These are phyloP conservation scores for Stramenopiles sp. DNA, from an alignment of 352 stramenopile genomes.

Conservation along the genomic window DNA sequence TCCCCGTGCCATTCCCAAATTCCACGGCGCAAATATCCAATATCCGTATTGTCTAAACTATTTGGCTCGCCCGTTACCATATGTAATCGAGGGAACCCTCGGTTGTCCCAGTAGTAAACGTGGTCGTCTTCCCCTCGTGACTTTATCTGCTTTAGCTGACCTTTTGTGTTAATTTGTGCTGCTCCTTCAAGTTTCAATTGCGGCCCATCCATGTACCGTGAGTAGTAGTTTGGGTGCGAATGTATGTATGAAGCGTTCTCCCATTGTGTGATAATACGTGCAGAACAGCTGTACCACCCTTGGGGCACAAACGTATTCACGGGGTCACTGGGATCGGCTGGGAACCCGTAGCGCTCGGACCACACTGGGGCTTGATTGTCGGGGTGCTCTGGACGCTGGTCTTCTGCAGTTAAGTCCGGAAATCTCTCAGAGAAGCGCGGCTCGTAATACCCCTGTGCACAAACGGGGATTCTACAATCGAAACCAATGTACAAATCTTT, in stretches of 20 bases:
- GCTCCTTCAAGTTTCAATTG: background rate
- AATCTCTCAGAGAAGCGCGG: constrained; percentile 20
- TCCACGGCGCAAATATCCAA: constrained; percentile 64
- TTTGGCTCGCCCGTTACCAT: background rate
- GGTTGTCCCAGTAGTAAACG: background rate
- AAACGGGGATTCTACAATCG: constrained; percentile 82
- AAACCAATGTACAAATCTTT: constrained; percentile 63
- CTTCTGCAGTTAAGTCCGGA: background rate
- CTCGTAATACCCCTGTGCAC: constrained; percentile 72
- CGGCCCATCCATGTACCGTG: constrained; percentile 68
- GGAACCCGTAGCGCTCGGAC: too few species aligned
- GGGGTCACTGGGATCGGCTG: too few species aligned
- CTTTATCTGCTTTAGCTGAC: too few species aligned
- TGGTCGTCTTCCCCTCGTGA: background rate
- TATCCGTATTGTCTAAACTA: constrained; percentile 35
- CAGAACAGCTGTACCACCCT: constrained; percentile 77
- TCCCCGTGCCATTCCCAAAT: constrained; percentile 29
- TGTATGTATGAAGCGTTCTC: constrained; percentile 66
- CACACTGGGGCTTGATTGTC: background rate
- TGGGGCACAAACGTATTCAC: too few species aligned
- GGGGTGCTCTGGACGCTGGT: background rate
- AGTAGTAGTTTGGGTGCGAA: constrained; percentile 87
- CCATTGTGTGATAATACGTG: constrained; percentile 68
- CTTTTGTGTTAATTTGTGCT: background rate
- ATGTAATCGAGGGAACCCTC: background rate